phyloP scores from a whole-genome alignment of 495 filamentous ascomycete species.

The Hyaloscypha variabilis region DNA sequence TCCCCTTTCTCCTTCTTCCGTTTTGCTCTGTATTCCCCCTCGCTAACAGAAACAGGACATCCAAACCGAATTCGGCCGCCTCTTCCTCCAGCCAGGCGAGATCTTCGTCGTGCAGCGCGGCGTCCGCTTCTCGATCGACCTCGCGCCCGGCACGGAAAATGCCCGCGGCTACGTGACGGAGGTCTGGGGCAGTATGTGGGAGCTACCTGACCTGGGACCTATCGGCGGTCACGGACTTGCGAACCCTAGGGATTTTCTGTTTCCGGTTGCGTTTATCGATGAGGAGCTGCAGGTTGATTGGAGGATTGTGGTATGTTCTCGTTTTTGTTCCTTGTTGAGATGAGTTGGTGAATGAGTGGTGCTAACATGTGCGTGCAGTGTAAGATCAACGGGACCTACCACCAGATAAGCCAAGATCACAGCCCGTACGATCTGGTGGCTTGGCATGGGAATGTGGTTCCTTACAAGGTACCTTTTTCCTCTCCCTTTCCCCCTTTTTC shows the following conservation, averaged over 20 bases:
- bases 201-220: constrained; percentile 71
- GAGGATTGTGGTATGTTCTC: constrained; percentile 44
- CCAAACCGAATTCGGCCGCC: constrained; percentile 67
- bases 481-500: constrained; percentile 53
- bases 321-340: too few species aligned
- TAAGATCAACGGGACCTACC: constrained; percentile 69
- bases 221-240: constrained; percentile 73
- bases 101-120: constrained; percentile 73
- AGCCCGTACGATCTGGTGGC: constrained; percentile 83
- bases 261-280: constrained; percentile 66
- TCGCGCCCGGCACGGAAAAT: constrained; percentile 48
- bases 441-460: constrained; percentile 81
- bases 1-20: too few species aligned
- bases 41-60: constrained; percentile 47
- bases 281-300: constrained; percentile 45
- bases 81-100: constrained; percentile 69
- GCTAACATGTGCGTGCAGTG: constrained; percentile 13
- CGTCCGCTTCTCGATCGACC: constrained; percentile 63
- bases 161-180: constrained; percentile 74
- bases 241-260: constrained; percentile 72
- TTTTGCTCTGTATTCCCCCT: too few species aligned
- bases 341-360: too few species aligned
- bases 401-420: constrained; percentile 66
- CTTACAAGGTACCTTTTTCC: constrained; percentile 64
- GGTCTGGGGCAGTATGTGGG: constrained; percentile 68